Percentiles rank a stretch among this genome's conserved stretches.
These are phyloP conservation scores for Aphanoascus verrucosus DNA, from an alignment of 2,329 filamentous ascomycete genomes.

Conservation along the genomic window DNA sequence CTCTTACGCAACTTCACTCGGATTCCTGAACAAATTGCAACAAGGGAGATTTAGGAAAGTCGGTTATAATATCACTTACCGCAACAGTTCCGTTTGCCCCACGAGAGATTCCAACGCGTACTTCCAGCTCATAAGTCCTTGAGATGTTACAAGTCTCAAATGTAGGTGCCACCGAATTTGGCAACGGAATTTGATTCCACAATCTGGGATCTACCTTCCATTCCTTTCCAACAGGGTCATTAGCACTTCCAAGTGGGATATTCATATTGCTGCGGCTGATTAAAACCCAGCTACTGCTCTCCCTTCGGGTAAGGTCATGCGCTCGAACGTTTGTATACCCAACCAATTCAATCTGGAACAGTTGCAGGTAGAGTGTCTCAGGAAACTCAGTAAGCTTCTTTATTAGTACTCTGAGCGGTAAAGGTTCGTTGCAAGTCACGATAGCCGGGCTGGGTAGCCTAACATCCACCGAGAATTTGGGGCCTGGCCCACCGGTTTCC, in stretches of 20 bases:
- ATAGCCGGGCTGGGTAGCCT: slow-evolving; percentile 78
- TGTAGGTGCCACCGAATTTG: slow-evolving; percentile 74
- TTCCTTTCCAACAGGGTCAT: slow-evolving; percentile 54
- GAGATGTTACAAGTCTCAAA: slow-evolving; percentile 84
- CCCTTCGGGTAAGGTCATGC: slow-evolving; percentile 60
- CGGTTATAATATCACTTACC: slow-evolving; percentile 28
- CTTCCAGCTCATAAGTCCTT: slow-evolving; percentile 70
- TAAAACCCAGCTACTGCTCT: slow-evolving; percentile 66
- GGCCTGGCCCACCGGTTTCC: slow-evolving; percentile 29
- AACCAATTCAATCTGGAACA: slow-evolving; percentile 70
- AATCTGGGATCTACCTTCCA: slow-evolving; percentile 56
- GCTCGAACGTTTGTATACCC: slow-evolving; percentile 70
- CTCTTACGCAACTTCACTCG: background rate
- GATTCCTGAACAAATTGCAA: background rate
- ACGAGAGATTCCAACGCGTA: slow-evolving; percentile 68
- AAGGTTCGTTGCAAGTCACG: slow-evolving; percentile 74
- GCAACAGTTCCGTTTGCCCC: slow-evolving; percentile 47
- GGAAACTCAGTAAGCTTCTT: slow-evolving; percentile 61
- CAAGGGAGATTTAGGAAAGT: background rate
- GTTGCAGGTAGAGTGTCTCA: slow-evolving; percentile 63
- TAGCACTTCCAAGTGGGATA: slow-evolving; percentile 53
- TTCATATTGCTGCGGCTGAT: slow-evolving; percentile 60
- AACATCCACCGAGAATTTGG: slow-evolving; percentile 65
- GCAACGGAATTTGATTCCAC: slow-evolving; percentile 63
- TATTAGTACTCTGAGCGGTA: slow-evolving; percentile 70